Evolutionary conservation across 257 asterid species (phyloP).

Genomic region (Nicotiana undulata): DNA sequence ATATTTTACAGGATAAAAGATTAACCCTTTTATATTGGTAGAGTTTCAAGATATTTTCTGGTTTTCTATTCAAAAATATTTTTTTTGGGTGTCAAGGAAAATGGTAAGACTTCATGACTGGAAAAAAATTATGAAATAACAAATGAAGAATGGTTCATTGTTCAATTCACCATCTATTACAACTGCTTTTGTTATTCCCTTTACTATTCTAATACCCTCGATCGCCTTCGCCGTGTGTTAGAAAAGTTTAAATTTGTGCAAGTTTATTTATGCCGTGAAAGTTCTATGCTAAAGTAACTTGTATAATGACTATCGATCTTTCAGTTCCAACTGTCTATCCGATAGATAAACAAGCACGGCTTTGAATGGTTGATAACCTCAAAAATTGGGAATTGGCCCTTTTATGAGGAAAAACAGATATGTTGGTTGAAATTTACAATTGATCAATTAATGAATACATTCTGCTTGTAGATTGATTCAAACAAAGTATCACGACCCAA

Average conservation of each 20-base stretch:
- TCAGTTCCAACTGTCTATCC: conserved; percentile 83
- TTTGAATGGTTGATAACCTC: conserved; percentile 55
- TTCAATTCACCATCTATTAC: conserved; percentile 79
- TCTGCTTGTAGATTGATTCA: too few relatives aligned
- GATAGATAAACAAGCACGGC: conserved; percentile 41
- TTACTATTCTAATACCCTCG: conserved; percentile 42
- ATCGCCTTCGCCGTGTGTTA: conserved; percentile 41
- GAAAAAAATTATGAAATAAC: conserved; percentile 19
- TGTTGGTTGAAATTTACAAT: too few relatives aligned
- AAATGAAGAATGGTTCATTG: conserved; percentile 51
- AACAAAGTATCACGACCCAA: too few relatives aligned
- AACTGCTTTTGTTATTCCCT: conserved; percentile 55
- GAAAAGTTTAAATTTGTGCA: conserved; percentile 35
- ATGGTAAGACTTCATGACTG: conserved; percentile 42
- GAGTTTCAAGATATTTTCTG: too few relatives aligned
- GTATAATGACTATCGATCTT: not conserved
- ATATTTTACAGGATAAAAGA: too few relatives aligned
- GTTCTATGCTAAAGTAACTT: not conserved
- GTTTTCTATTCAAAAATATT: too few relatives aligned
- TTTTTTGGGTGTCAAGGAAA: conserved; percentile 59
- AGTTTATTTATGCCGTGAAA: too few relatives aligned
- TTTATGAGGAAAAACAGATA: too few relatives aligned
- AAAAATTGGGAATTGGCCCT: conserved; percentile 65
- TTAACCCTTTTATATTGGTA: too few relatives aligned
- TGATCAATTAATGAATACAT: too few relatives aligned